These are phyloP conservation scores for Zalaria sp. DNA, from an alignment of 2,329 filamentous ascomycete species.

Conservation along the genomic window DNA sequence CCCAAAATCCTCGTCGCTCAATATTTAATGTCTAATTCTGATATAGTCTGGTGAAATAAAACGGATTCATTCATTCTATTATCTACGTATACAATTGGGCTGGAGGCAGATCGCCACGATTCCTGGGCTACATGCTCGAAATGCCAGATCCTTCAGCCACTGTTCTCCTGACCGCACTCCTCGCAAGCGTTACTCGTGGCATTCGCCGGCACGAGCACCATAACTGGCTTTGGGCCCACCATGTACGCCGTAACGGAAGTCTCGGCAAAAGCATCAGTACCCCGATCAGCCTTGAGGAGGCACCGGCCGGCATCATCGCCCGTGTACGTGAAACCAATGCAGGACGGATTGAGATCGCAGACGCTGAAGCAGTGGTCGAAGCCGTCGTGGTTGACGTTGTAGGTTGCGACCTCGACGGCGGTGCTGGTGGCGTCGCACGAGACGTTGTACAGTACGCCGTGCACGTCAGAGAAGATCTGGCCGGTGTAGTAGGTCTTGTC, in stretches of 20 bases:
- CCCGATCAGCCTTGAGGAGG: constrained; percentile 2
- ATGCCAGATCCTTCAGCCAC: too few relatives aligned
- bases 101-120: too few relatives aligned
- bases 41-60: too few relatives aligned
- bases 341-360: not conserved
- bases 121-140: too few relatives aligned
- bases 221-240: not conserved
- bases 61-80: too few relatives aligned
- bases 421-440: not conserved
- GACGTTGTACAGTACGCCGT: not conserved
- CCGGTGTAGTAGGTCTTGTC: not conserved
- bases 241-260: not conserved
- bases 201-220: not conserved
- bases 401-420: not conserved
- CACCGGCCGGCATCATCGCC: constrained; percentile 1
- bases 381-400: not conserved
- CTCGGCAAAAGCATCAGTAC: not conserved
- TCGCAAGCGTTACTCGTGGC: not conserved
- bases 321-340: constrained; percentile 3
- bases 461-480: not conserved
- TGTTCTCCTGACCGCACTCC: too few relatives aligned
- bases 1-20: not conserved
- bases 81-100: too few relatives aligned
- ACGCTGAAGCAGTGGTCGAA: constrained; percentile 1
- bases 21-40: too few relatives aligned